Base-by-base conservation (phyloP, 2,329 filamentous ascomycete species). In the Xylaria sp. region DNA sequence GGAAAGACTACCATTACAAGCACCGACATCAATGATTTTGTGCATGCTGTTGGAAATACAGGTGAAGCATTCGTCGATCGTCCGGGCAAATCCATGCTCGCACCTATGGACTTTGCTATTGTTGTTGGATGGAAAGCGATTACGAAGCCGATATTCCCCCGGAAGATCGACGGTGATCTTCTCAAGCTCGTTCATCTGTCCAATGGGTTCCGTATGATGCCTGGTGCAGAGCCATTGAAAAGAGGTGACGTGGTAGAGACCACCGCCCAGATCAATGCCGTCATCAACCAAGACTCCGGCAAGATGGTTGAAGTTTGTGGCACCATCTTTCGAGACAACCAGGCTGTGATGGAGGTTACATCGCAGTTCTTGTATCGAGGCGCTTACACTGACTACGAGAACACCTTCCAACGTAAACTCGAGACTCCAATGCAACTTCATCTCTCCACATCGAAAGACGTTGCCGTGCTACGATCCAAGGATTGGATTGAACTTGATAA, bases 291-390 rank as follows among this genome's bases (percentile, higher is more conserved):
- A 77, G 93, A 97, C 13, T 93, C 95, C 62, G 95, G 95, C 48
- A 99, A 99, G 84, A 97, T 99, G 93, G 96, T 99, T 17, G 96
- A 99, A 79, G 94, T 99, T n/a, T 97, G 93, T 72, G 95, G 95
- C 65, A 99, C 95, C 5, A 97, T 99, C 72, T 90, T 86, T 55
- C 90, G 95, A 43, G 87, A 93, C 55, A 90, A 90, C 25, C 78
- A 91, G 76, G 84, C 93, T 5, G 92, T 99, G 65, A 99, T 99
- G 95, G 93, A 99, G 75, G 95, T 99, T 27, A 98, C 93, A 11
- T 97, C 93, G 65, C 95, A 99, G 77, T 99, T 99, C 85, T 78
- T 99, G 72, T 99, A 99, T 83, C 90, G 96, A 51, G 95, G 95
- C 58, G 84, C 85, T 29, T 99, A 99, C 80, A 90, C 86, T 58